These are phyloP conservation scores for Phytophthora sansomeana DNA, from an alignment of 352 stramenopile species.

Conservation along the genomic window DNA sequence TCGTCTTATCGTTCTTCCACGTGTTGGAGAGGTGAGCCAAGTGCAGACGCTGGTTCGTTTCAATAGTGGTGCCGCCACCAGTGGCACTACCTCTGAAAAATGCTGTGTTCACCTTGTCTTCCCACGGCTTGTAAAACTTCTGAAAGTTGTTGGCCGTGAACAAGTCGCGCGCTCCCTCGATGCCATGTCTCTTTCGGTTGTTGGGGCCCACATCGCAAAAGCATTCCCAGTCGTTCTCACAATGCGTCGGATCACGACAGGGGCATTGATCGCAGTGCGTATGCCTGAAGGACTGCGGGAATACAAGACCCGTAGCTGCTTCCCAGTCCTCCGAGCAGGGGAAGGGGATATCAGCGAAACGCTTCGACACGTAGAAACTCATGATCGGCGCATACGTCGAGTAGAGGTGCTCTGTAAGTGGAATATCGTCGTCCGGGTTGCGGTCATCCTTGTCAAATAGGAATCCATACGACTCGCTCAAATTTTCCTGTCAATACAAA, in stretches of 20 bases:
- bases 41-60: slow-evolving; percentile 98
- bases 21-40: slow-evolving; percentile 91
- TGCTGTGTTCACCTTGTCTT: slow-evolving; percentile 96
- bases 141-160: slow-evolving; percentile 98
- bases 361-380: slow-evolving; percentile 96
- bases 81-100: slow-evolving; percentile 99
- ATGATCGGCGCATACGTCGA: slow-evolving; percentile 96
- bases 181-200: slow-evolving; percentile 75
- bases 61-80: slow-evolving; percentile 93
- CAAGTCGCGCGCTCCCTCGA: slow-evolving; percentile 88
- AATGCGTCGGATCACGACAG: slow-evolving; percentile 69
- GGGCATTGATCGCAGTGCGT: slow-evolving; percentile 83
- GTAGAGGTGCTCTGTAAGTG: slow-evolving; percentile 92
- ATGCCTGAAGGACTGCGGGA: slow-evolving; percentile 92
- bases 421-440: slow-evolving; percentile 93
- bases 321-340: slow-evolving; percentile 97
- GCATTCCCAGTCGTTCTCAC: slow-evolving; percentile 84
- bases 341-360: slow-evolving; percentile 98
- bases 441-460: slow-evolving; percentile 98
- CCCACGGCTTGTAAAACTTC: slow-evolving; percentile 97
- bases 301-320: slow-evolving; percentile 91
- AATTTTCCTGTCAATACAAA: slow-evolving; percentile 84
- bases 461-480: slow-evolving; percentile 98
- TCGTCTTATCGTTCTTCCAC: slow-evolving; percentile 91
- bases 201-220: slow-evolving; percentile 71